Evolutionary conservation across 2,329 filamentous ascomycete species (phyloP).

Genomic region (Polychaeton citri): DNA sequence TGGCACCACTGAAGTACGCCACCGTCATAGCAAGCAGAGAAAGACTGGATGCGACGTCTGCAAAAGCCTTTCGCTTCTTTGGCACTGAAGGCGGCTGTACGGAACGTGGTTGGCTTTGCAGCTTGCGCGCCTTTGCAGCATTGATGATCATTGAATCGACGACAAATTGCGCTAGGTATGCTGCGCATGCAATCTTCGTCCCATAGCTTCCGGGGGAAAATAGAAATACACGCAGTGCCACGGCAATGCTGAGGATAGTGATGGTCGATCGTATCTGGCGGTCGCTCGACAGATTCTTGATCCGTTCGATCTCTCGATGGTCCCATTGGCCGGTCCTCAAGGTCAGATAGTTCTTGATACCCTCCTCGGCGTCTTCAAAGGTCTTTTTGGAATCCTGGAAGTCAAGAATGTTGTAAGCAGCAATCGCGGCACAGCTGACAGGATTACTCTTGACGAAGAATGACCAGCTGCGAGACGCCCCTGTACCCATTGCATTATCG

Average conservation of each 20-base stretch:
- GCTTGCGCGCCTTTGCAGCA: neutral
- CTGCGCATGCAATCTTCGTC: neutral
- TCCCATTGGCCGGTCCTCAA: neutral
- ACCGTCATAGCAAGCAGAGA: neutral
- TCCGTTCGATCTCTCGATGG: neutral
- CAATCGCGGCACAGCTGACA: neutral
- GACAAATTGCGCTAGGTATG: neutral
- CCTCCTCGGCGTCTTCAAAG: neutral
- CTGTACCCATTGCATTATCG: neutral
- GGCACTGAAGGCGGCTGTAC: neutral
- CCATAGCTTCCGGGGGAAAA: neutral
- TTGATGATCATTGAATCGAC: neutral
- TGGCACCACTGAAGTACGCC: neutral
- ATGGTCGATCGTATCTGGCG: neutral
- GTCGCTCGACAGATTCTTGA: neutral
- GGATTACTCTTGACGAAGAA: neutral
- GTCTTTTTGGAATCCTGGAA: neutral
- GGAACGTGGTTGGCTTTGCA: neutral
- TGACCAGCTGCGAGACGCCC: neutral
- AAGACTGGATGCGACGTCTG: neutral
- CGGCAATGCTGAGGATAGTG: neutral
- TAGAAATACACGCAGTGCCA: neutral
- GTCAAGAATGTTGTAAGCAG: neutral
- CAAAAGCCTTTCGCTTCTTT: neutral
- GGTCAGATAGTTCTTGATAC: neutral